Percentiles rank a stretch among this genome's conserved stretches.
phyloP scores from a whole-genome alignment of 1,284 basidiomycete genomes.

The Fistulina hepatica region DNA sequence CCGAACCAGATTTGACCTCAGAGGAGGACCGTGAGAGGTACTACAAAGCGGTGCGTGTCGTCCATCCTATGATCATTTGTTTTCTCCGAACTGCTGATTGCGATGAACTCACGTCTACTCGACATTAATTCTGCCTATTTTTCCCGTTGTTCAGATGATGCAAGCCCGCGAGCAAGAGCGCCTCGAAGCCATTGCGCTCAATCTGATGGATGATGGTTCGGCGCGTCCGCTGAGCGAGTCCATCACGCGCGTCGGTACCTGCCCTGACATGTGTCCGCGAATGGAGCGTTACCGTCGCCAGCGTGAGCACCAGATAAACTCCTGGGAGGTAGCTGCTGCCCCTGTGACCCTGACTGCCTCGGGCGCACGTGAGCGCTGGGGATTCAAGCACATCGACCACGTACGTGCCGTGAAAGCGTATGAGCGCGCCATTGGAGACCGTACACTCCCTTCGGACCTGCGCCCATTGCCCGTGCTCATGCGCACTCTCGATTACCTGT shows the following conservation, averaged over 20 bases:
- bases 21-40: too few relatives aligned
- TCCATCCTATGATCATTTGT: too few relatives aligned
- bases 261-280: slow-evolving; percentile 88
- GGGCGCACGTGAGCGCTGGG: slow-evolving; percentile 45
- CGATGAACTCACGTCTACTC: too few relatives aligned
- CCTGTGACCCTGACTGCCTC: slow-evolving; percentile 26
- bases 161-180: slow-evolving; percentile 69
- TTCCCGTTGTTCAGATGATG: too few relatives aligned
- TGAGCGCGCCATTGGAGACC: slow-evolving; percentile 90
- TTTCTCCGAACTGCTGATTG: too few relatives aligned
- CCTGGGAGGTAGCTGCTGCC: slow-evolving; percentile 75
- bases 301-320: slow-evolving; percentile 73
- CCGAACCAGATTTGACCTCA: too few relatives aligned
- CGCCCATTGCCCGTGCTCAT: slow-evolving; percentile 80
- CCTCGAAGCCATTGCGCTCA: slow-evolving; percentile 68
- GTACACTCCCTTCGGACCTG: slow-evolving; percentile 84
- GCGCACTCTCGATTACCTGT: slow-evolving; percentile 88
- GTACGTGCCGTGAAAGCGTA: slow-evolving; percentile 88
- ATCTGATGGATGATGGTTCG: slow-evolving; percentile 75
- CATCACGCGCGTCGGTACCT: slow-evolving; percentile 84
- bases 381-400: slow-evolving; percentile 75
- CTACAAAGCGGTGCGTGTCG: too few relatives aligned
- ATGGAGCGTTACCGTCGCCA: slow-evolving; percentile 90
- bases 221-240: slow-evolving; percentile 79
- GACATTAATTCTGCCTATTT: too few relatives aligned